Evolutionary conservation across 1,139 yeast species (phyloP).

Genomic region (Zygosaccharomyces sapae): DNA sequence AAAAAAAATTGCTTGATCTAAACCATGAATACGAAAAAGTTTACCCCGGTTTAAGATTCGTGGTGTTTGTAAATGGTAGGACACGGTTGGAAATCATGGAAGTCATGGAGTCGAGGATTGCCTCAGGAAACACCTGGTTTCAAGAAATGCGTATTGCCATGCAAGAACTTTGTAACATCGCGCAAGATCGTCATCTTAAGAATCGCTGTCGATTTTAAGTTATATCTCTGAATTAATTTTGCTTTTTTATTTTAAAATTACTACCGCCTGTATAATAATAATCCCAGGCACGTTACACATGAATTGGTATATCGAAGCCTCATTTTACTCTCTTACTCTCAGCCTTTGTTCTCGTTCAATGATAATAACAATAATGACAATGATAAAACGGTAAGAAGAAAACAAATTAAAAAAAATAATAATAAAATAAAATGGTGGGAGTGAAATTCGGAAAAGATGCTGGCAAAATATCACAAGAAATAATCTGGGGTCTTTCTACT

Average conservation of each 20-base stretch:
- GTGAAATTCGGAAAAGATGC: neutral
- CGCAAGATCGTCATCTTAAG: conserved; percentile 66
- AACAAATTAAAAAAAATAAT: conserved; percentile 4
- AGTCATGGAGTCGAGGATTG: conserved; percentile 60
- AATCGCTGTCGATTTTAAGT: neutral
- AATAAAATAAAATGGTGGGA: neutral
- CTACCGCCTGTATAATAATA: conserved; percentile 1
- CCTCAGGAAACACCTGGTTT: conserved; percentile 21
- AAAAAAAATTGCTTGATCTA: conserved; percentile 45
- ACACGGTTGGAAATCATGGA: conserved; percentile 59
- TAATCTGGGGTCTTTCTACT: conserved; percentile 94
- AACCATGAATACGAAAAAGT: conserved; percentile 60
- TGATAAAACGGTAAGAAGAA: neutral
- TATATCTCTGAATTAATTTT: neutral
- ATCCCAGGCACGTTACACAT: conserved; percentile 8
- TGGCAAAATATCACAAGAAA: conserved; percentile 50
- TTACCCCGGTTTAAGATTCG: conserved; percentile 82
- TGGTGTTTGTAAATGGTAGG: conserved; percentile 88
- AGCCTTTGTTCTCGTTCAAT: neutral
- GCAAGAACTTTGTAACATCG: conserved; percentile 87
- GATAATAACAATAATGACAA: neutral
- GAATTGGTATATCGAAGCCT: conserved; percentile 4
- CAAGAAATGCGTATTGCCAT: conserved; percentile 65
- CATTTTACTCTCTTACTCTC: neutral
- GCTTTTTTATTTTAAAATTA: neutral